phyloP scores from a whole-genome alignment of 2,329 filamentous ascomycete genomes.

The Trichoderma semiorbis region DNA sequence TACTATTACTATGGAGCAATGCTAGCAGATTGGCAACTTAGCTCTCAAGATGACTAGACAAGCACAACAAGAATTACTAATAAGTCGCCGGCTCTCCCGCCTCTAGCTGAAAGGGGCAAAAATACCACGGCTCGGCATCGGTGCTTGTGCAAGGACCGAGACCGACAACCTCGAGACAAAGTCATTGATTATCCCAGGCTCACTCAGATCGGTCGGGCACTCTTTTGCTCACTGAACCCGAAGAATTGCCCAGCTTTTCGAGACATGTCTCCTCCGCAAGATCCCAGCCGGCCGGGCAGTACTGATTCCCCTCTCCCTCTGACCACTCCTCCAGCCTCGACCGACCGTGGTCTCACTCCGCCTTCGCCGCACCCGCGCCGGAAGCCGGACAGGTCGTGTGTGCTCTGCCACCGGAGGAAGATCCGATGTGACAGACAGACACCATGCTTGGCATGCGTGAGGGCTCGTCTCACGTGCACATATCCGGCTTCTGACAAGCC shows the following conservation, averaged over 20 bases:
- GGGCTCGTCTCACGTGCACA: constrained; percentile 34
- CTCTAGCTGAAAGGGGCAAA: constrained; percentile 8
- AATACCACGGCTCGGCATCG: not conserved
- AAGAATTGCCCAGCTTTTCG: not conserved
- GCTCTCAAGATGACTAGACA: not conserved
- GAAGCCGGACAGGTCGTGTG: constrained; percentile 33
- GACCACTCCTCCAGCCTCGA: not conserved
- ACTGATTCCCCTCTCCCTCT: not conserved
- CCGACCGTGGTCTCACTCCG: constrained; percentile 10
- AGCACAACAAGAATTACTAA: not conserved
- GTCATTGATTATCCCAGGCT: constrained; percentile 3
- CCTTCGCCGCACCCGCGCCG: constrained; percentile 16
- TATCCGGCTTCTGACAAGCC: constrained; percentile 29
- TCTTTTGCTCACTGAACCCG: constrained; percentile 11
- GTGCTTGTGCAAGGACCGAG: constrained; percentile 1
- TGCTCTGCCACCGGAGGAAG: constrained; percentile 50
- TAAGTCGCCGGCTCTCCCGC: not conserved
- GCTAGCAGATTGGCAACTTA: not conserved
- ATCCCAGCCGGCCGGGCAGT: not conserved
- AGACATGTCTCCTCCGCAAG: constrained; percentile 13
- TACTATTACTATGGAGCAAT: not conserved
- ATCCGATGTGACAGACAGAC: constrained; percentile 71
- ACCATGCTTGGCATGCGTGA: constrained; percentile 66
- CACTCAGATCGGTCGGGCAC: not conserved
- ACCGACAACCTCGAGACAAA: not conserved